Conservation (phyloP, 345 rosid species). For the Ceriops tagal region DNA sequence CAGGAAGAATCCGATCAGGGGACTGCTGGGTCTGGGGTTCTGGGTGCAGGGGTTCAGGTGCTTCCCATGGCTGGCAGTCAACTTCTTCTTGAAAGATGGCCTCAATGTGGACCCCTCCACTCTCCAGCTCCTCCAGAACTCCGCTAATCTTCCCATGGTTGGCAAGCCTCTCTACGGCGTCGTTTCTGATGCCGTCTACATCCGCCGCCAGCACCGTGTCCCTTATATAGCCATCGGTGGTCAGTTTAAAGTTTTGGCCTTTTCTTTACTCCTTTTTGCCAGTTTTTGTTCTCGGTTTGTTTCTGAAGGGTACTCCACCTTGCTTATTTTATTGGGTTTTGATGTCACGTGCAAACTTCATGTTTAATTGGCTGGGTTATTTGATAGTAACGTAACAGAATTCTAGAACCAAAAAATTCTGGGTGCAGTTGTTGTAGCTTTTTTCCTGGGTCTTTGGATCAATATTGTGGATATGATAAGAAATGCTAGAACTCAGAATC, state of each 20-base stretch:
- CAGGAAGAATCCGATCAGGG: slow-evolving; percentile 27
- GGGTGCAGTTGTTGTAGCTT: too few relatives aligned
- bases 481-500: too few relatives aligned
- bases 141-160: slow-evolving; percentile 87
- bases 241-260: slow-evolving; percentile 15
- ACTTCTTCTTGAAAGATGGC: slow-evolving; percentile 78
- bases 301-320: not conserved
- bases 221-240: slow-evolving; percentile 96
- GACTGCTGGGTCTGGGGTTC: slow-evolving; percentile 67
- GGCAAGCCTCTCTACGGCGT: slow-evolving; percentile 80
- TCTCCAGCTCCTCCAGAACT: slow-evolving; percentile 77
- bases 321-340: not conserved
- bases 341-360: too few relatives aligned
- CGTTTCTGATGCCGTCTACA: slow-evolving; percentile 68
- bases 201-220: slow-evolving; percentile 75
- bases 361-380: too few relatives aligned
- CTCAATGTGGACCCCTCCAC: slow-evolving; percentile 71
- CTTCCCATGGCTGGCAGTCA: slow-evolving; percentile 82
- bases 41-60: slow-evolving; percentile 88
- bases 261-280: not conserved
- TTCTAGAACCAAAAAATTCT: too few relatives aligned
- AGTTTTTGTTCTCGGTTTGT: not conserved
- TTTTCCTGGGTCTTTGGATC: too few relatives aligned
- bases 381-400: too few relatives aligned
- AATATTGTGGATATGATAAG: too few relatives aligned